Conservation (phyloP, 805 yeast genomes). For the Myxozyma lipomycoides region DNA sequence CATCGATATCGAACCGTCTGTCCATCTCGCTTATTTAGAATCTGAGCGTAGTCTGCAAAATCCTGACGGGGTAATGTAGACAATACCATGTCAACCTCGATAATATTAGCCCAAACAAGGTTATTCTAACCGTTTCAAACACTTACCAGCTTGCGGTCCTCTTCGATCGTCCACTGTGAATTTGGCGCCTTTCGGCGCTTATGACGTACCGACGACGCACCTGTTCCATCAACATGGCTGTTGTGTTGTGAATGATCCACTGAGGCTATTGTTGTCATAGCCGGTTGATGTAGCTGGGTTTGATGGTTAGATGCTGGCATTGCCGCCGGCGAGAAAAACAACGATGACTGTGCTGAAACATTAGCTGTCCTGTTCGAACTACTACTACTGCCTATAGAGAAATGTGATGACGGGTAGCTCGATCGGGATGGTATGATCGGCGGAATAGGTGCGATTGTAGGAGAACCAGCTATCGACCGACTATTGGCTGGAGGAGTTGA, state of each 20-base stretch:
- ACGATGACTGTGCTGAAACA: too few relatives aligned
- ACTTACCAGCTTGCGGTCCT: constrained; percentile 35
- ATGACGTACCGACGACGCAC: constrained; percentile 7
- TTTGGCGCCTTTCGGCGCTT: constrained; percentile 37
- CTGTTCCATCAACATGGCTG: background rate
- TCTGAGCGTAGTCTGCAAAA: constrained; percentile 35
- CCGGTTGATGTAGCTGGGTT: too few relatives aligned
- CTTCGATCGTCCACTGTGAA: constrained; percentile 37
- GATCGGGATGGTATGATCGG: too few relatives aligned
- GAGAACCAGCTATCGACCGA: too few relatives aligned
- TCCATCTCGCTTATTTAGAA: constrained; percentile 36
- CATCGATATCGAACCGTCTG: constrained; percentile 39
- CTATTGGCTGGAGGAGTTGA: too few relatives aligned
- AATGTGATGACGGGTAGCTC: too few relatives aligned
- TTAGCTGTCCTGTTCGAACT: background rate
- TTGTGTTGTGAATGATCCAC: too few relatives aligned
- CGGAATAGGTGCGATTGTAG: too few relatives aligned
- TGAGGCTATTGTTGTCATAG: too few relatives aligned
- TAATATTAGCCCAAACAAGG: background rate
- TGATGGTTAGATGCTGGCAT: too few relatives aligned
- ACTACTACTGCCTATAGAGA: too few relatives aligned
- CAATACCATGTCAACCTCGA: constrained; percentile 34
- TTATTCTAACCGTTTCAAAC: background rate
- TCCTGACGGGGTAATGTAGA: constrained; percentile 37
- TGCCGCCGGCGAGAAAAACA: too few relatives aligned